These are phyloP conservation scores for Neurospora hispaniola DNA, from an alignment of 495 filamentous ascomycete genomes.

Conservation along the genomic window DNA sequence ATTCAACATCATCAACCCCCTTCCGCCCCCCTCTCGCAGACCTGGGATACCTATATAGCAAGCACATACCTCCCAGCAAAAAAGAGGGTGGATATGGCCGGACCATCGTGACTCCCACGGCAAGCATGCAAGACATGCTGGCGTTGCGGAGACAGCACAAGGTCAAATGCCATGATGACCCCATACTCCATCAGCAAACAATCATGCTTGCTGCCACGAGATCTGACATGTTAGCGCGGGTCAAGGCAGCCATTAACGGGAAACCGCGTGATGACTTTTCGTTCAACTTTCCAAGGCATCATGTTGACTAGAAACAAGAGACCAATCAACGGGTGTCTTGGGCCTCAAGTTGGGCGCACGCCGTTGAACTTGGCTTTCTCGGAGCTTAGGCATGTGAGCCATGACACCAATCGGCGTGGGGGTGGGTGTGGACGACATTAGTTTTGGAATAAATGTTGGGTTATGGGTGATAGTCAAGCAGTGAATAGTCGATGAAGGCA, in stretches of 20 bases:
- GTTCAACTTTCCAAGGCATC: background rate
- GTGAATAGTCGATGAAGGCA: background rate
- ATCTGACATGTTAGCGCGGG: background rate
- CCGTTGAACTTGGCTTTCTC: background rate
- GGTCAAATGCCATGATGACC: background rate
- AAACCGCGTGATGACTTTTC: background rate
- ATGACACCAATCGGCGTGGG: background rate
- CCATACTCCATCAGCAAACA: background rate
- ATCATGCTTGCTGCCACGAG: background rate
- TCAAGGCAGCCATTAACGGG: background rate
- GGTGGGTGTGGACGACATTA: background rate
- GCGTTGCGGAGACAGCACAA: background rate
- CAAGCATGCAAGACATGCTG: background rate
- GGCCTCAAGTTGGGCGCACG: background rate
- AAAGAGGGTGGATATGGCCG: background rate
- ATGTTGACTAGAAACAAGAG: background rate
- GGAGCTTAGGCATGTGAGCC: background rate
- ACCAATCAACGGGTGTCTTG: background rate
- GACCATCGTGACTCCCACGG: background rate
- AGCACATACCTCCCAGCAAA: background rate
- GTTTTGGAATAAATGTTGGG: too few species aligned
- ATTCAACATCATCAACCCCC: background rate
- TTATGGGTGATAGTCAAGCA: too few species aligned
- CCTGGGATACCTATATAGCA: background rate
- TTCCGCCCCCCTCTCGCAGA: background rate